Base-by-base conservation (phyloP, 805 yeast species). In the Saturnispora halmiae region DNA sequence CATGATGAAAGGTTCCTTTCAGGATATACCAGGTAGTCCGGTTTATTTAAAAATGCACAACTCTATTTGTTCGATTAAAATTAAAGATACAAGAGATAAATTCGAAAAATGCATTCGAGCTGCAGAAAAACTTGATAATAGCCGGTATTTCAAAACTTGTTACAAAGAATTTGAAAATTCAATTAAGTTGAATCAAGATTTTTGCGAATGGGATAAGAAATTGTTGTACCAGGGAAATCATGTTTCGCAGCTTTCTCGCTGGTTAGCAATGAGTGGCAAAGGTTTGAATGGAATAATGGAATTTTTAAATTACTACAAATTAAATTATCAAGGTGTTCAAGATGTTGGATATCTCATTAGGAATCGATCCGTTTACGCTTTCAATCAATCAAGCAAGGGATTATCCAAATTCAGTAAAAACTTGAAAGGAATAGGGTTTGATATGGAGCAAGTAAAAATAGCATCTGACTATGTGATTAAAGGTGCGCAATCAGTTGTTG, bases 151-250 rank as follows among this genome's bases (percentile, higher is more conserved):
- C 21, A n/a, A 34, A 18, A 25, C 20, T 8, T 34, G 37, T 19
- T 15, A 34, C 7, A 34, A 15, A 14, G 37, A 24, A 6, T 34
- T n/a, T 34, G 37, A 34, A 11, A 24, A 18, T 14, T n/a, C 13
- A 9, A 25, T 34, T 8, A 18, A 18, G 7, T 8, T 14, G 7
- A 29, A 34, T 34, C n/a, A 13, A 13, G 37, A 34, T 10, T 34
- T 34, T 27, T 34, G 37, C 19, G 15, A 19, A 14, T 34, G 37
- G 37, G 30, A 34, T 19, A 34, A 24, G 20, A 25, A 13, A 6
- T n/a, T 21, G 5, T 19, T 34, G 8, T 8, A 14, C 6, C 11
- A 15, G 4, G 10, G 14, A 9, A 24, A 9, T n/a, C n/a, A 20
- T 13, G 11, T 16, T 4, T 13, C 18, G 6, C 10, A 14, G 9